phyloP scores from a whole-genome alignment of 768 basidiomycete species.

The Nidularia pulvinata region DNA sequence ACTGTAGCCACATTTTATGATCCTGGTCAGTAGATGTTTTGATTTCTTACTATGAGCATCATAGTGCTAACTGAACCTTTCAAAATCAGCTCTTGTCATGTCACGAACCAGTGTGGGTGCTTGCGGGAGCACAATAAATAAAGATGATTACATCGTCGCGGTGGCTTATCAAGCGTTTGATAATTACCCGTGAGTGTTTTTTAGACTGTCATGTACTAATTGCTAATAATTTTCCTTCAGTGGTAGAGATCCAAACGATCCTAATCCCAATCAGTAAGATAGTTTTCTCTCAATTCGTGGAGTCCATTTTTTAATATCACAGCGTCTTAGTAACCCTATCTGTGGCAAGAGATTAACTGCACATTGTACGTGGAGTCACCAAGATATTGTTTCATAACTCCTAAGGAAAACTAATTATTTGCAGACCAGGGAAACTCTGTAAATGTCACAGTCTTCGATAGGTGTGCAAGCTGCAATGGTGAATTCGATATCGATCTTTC shows the following conservation, averaged over 20 bases:
- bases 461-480: conserved; percentile 8
- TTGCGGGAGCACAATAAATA: conserved; percentile 7
- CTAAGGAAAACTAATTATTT: not conserved
- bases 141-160: conserved; percentile 6
- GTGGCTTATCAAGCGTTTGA: conserved; percentile 8
- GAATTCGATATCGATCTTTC: conserved; percentile 13
- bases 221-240: not conserved
- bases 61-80: not conserved
- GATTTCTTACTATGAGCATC: not conserved
- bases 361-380: conserved; percentile 2
- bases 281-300: not conserved
- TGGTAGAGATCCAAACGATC: conserved; percentile 7
- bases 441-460: conserved; percentile 7
- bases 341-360: conserved; percentile 6
- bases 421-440: conserved; percentile 8
- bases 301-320: not conserved
- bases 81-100: not conserved
- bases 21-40: not conserved
- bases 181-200: conserved; percentile 7
- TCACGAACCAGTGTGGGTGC: conserved; percentile 8
- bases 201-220: not conserved
- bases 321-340: conserved; percentile 7
- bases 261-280: conserved; percentile 5
- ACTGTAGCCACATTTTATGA: not conserved
- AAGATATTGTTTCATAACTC: not conserved